These are phyloP conservation scores for Aspergillus sclerotialis DNA, from an alignment of 2,329 filamentous ascomycete genomes.

Conservation along the genomic window DNA sequence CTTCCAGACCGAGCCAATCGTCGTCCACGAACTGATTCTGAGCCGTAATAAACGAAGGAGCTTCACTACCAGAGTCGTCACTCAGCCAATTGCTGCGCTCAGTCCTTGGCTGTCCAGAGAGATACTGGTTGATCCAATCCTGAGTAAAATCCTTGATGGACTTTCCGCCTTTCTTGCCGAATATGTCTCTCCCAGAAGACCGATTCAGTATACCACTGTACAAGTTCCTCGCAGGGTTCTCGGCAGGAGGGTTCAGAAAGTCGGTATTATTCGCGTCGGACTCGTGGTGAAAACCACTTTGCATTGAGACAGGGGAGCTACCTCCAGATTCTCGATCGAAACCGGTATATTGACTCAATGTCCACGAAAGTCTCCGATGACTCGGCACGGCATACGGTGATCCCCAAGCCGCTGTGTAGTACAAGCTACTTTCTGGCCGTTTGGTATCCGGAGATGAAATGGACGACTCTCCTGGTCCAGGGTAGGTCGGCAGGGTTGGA, in stretches of 20 bases:
- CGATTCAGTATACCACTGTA: constrained; percentile 20
- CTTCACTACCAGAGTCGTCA: constrained; percentile 68
- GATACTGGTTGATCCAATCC: constrained; percentile 80
- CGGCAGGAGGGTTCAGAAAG: constrained; percentile 21
- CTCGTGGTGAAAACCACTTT: constrained; percentile 14
- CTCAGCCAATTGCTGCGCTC: constrained; percentile 79
- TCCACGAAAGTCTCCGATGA: constrained; percentile 33
- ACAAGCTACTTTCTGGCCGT: constrained; percentile 43
- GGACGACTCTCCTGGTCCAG: constrained; percentile 26
- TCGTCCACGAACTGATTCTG: constrained; percentile 36
- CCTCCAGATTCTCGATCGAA: constrained; percentile 24
- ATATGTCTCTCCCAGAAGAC: constrained; percentile 17
- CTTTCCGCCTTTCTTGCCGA: constrained; percentile 21
- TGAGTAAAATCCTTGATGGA: constrained; percentile 59
- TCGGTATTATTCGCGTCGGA: constrained; percentile 20
- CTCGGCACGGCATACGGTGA: constrained; percentile 73
- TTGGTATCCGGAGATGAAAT: constrained; percentile 35
- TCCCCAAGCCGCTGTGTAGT: constrained; percentile 79
- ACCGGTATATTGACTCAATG: constrained; percentile 42
- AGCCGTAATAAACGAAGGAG: constrained; percentile 52
- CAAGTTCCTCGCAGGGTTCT: constrained; percentile 15
- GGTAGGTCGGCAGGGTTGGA: constrained; percentile 26
- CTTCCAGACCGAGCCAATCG: constrained; percentile 38
- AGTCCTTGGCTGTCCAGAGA: constrained; percentile 60
- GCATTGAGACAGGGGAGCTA: constrained; percentile 28